phyloP scores from a whole-genome alignment of 768 basidiomycete genomes.

The Tylopilus subfusipes region DNA sequence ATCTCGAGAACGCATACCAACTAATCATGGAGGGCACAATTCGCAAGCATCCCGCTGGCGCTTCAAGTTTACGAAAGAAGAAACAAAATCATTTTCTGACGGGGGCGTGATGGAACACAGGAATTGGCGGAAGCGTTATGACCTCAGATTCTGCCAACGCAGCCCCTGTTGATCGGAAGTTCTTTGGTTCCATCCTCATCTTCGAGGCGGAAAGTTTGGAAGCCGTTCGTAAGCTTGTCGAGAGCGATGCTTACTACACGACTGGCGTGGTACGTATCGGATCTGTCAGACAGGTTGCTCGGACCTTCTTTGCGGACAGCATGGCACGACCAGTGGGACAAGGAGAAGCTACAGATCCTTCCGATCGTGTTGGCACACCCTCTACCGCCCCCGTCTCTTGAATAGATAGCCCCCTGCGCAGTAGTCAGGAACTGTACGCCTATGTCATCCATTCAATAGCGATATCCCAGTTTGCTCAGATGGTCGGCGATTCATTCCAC shows the following conservation, averaged over 20 bases:
- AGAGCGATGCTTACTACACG: constrained; percentile 24
- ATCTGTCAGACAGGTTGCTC: background rate
- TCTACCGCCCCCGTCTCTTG: constrained; percentile 9
- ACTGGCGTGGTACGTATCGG: constrained; percentile 21
- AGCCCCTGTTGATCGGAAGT: constrained; percentile 48
- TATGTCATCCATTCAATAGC: background rate
- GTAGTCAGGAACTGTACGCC: background rate
- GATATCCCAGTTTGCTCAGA: background rate
- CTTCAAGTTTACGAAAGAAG: background rate
- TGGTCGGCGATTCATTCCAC: background rate
- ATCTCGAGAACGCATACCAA: constrained; percentile 43
- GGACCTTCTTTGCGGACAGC: background rate
- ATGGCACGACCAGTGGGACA: constrained; percentile 49
- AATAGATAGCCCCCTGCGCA: constrained; percentile 3
- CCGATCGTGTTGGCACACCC: constrained; percentile 38
- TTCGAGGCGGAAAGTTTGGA: constrained; percentile 53
- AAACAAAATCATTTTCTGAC: constrained; percentile 7
- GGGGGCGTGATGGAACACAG: constrained; percentile 28
- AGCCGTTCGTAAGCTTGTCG: constrained; percentile 28
- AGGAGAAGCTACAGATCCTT: constrained; percentile 48
- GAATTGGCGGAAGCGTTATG: constrained; percentile 53
- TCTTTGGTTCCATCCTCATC: constrained; percentile 57
- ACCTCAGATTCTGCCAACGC: constrained; percentile 51
- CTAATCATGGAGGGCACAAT: constrained; percentile 38
- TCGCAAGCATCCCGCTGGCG: constrained; percentile 39